Base-by-base conservation (phyloP, 768 basidiomycete genomes). In the Kwoniella dendrophila region DNA sequence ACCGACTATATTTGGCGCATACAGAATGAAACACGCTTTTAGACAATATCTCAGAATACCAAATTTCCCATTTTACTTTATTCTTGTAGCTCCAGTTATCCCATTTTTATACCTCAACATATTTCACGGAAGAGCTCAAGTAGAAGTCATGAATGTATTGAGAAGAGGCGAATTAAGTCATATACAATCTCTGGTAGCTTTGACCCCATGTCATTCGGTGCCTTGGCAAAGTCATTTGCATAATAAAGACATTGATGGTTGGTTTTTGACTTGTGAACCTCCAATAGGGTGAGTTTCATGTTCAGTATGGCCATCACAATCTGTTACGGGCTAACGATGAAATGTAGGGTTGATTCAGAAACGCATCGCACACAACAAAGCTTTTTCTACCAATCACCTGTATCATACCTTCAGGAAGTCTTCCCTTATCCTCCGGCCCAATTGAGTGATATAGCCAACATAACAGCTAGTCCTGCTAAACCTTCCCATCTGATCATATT, bases 151-250 rank as follows among this genome's bases (percentile, higher is more conserved):
- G 74, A 82, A 85, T 12, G 87, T 86, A 80, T 89, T 44, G 82
- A 87, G 67, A 0, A 18, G 36, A 30, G 45, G 62, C 29, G 30
- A 64, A 16, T 30, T 59, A 0, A 63, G 63, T 6, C 81, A 86
- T 20, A 80, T 88, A 26, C 66, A 67, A 4, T 82, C 84, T 20
- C 80, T 95, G 22, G 92, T 90, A 0, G 87, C 92, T 70, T 79
- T 97, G 22, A 94, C 92, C 90, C 95, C 96, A 10, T 99, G 96
- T 66, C 95, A 99, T 80, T 96, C 94, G 22, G 91, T 90, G 0
- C 95, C 95, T 4, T 92, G 90, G 81, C 89, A 91, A 72, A 86
- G 92, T 1, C 88, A 92, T 77, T 75, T 98, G 7, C 96, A 98
- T 76, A 5, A n/a, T 0, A 82, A 86, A 20, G 80, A 81, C 26